Conservation (phyloP, 371 early-diverging fungal species). For the Rhizomucor miehei region DNA sequence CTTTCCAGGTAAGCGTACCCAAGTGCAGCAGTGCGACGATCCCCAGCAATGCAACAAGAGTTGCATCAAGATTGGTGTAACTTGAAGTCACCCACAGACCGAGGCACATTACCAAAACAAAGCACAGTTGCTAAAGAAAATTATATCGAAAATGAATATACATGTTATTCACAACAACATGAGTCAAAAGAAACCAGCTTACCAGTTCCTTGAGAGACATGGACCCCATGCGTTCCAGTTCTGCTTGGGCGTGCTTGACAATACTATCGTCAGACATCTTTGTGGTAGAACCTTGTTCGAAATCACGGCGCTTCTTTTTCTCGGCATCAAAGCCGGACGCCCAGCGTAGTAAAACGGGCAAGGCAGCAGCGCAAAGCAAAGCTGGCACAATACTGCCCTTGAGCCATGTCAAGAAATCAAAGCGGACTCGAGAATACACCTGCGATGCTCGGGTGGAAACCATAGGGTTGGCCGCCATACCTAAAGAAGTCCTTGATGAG, state of each 20-base stretch:
- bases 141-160: too few relatives aligned
- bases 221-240: constrained; percentile 34
- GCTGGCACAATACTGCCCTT: constrained; percentile 56
- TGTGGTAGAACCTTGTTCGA: constrained; percentile 1
- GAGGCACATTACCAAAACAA: constrained; percentile 55
- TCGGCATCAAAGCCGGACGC: constrained; percentile 20
- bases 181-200: constrained; percentile 9
- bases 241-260: constrained; percentile 26
- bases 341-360: constrained; percentile 44
- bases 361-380: constrained; percentile 29
- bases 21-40: constrained; percentile 54
- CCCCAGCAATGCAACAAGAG: constrained; percentile 68
- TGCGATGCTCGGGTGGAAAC: constrained; percentile 50
- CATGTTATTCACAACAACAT: too few relatives aligned
- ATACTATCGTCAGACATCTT: constrained; percentile 17
- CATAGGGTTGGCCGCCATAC: constrained; percentile 72
- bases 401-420: constrained; percentile 60
- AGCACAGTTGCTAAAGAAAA: constrained; percentile 39
- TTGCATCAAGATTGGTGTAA: constrained; percentile 61
- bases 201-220: constrained; percentile 43
- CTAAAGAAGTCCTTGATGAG: constrained; percentile 14
- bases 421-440: constrained; percentile 51
- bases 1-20: constrained; percentile 68
- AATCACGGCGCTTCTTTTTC: constrained; percentile 19
- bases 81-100: constrained; percentile 65